Evolutionary conservation across 371 early-diverging fungal species (phyloP).

Genomic region (Mucor sp.): DNA sequence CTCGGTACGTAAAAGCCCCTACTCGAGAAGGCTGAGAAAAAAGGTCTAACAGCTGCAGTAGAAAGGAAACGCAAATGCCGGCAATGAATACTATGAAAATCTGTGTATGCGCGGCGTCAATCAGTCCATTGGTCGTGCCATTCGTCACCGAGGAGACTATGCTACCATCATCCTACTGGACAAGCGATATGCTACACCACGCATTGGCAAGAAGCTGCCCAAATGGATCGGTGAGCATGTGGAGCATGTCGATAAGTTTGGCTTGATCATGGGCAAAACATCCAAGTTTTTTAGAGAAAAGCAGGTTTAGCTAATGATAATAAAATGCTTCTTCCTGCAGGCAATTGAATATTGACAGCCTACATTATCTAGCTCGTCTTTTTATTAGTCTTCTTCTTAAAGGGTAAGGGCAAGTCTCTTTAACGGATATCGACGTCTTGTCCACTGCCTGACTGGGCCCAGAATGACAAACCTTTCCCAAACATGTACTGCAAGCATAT

Average conservation of each 20-base stretch:
- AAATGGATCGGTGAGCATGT: constrained; percentile 66
- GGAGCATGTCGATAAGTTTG: constrained; percentile 57
- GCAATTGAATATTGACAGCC: no score
- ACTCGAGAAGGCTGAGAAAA: no score
- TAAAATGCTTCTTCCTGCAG: no score
- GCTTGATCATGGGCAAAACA: constrained; percentile 46
- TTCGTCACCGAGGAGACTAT: constrained; percentile 88
- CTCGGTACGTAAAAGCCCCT: constrained; percentile 11
- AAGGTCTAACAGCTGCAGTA: background rate
- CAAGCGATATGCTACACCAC: constrained; percentile 56
- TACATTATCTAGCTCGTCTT: no score
- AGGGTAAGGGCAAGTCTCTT: no score
- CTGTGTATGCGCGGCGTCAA: constrained; percentile 97
- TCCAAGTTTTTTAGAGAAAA: constrained; percentile 52
- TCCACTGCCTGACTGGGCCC: constrained; percentile 33
- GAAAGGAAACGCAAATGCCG: constrained; percentile 35
- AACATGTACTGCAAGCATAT: constrained; percentile 29
- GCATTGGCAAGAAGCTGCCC: constrained; percentile 61
- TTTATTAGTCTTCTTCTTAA: no score
- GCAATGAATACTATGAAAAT: constrained; percentile 84
- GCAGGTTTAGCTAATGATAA: background rate
- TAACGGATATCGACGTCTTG: no score
- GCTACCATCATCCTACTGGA: constrained; percentile 78
- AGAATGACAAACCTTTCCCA: constrained; percentile 45
- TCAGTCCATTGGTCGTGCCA: constrained; percentile 95